These are phyloP conservation scores for Cylindricascospora bacillispora DNA, from an alignment of 1,139 yeast genomes.

Conservation along the genomic window DNA sequence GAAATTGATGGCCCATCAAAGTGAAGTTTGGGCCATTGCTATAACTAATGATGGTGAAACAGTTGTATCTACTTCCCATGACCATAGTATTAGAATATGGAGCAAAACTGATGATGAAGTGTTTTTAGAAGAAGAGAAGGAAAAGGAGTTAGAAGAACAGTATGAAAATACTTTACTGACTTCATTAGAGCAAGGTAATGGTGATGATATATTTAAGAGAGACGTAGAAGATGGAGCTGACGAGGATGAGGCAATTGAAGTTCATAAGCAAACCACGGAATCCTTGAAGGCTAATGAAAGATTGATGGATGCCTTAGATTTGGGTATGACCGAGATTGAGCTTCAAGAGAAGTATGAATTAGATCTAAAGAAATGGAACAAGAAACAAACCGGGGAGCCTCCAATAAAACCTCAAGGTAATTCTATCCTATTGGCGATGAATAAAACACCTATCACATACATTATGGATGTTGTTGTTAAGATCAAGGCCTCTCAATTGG, in stretches of 20 bases:
- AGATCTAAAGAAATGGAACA: constrained; percentile 28
- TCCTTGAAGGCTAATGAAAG: constrained; percentile 92
- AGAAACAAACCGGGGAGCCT: constrained; percentile 31
- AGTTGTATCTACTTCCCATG: constrained; percentile 84
- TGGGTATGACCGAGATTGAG: constrained; percentile 61
- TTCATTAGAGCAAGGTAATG: constrained; percentile 53
- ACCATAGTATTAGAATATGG: constrained; percentile 87
- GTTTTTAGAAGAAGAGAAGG: constrained; percentile 90
- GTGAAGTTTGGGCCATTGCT: constrained; percentile 87
- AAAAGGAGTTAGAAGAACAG: constrained; percentile 84
- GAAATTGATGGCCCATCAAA: constrained; percentile 74
- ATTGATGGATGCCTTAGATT: constrained; percentile 81
- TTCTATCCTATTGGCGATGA: constrained; percentile 58
- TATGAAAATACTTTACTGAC: constrained; percentile 68
- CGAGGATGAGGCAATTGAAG: constrained; percentile 48
- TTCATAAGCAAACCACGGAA: constrained; percentile 75
- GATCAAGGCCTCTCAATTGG: constrained; percentile 75
- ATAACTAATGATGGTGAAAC: constrained; percentile 60
- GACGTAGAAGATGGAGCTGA: constrained; percentile 32
- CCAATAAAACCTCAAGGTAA: constrained; percentile 53
- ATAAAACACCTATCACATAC: constrained; percentile 61
- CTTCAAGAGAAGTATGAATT: constrained; percentile 39
- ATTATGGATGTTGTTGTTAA: constrained; percentile 57
- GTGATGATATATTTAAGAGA: constrained; percentile 27
- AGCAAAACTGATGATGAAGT: constrained; percentile 86